Evolutionary conservation across 495 filamentous ascomycete species (phyloP), one percentile per base, ranked within the genome.

Genomic region (Penicillium argentinense): DNA sequence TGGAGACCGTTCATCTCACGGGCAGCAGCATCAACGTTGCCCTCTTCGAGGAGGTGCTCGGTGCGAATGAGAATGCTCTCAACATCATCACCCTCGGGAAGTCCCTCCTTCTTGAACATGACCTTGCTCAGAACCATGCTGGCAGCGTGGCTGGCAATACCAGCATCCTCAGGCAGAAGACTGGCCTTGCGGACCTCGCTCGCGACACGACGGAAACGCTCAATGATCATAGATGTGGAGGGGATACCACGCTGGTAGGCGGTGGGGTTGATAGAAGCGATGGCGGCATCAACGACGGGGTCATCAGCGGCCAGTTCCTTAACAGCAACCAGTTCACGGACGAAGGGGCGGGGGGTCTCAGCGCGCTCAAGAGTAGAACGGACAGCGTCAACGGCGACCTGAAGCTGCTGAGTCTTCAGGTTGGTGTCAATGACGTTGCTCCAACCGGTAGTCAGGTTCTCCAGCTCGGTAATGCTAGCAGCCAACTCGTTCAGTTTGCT

Each of bases 191-290:
- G 82, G 14, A 97, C 93, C 72, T 97, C 95, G 45, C 74, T 72
- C 8, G 92, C 87, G n/a, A 98, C 92, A 26, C 89, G 85, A 32
- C 93, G 86, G 84, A 98, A 98, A 42, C 92, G 87, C 66, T 97
- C 93, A 45, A 97, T 84, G 14, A 98, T 84, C 65, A 92, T 85
- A 4, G 87, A 72, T 0, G 84, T 71, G 2, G 88, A 90, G 18
- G 91, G 82, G 46, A 98, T 84, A 49, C 93, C 93, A 37, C 84
- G 83, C 74, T 97, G 92, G 71, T 98, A 98, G 25, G 95, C 90
- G 9, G 79, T 77, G 5, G 93, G 93, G 72, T 93, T 90, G 71
- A 98, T 96, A 43, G 90, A 93, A 3, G 84, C 85, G 56, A 98
- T 95, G 25, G 93, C 93, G 11, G 91, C 92, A 51, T 87, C 81